phyloP scores from a whole-genome alignment of 768 basidiomycete genomes.

The Termitomyces eurrhizus region DNA sequence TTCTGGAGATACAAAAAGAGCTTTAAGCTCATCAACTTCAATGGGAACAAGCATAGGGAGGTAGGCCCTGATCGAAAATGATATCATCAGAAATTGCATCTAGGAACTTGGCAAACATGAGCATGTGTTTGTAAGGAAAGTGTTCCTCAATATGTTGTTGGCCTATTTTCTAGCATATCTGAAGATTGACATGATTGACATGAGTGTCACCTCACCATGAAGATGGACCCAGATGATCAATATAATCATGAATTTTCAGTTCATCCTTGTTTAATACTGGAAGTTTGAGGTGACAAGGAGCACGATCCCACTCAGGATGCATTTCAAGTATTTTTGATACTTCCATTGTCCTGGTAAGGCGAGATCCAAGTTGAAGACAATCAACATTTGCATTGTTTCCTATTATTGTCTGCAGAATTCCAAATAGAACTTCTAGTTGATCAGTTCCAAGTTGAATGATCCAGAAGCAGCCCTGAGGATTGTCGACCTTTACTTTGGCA shows the following conservation, averaged over 20 bases:
- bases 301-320: constrained; percentile 35
- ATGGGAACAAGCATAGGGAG: constrained; percentile 84
- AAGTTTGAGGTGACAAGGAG: constrained; percentile 30
- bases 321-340: constrained; percentile 29
- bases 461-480: too few relatives aligned
- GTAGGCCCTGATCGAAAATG: constrained; percentile 60
- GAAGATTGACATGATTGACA: constrained; percentile 21
- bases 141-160: not conserved
- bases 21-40: constrained; percentile 75
- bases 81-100: constrained; percentile 12
- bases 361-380: too few relatives aligned
- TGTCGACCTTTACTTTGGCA: too few relatives aligned
- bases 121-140: not conserved
- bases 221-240: constrained; percentile 33
- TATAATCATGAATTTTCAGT: constrained; percentile 15
- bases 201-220: constrained; percentile 30
- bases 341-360: too few relatives aligned
- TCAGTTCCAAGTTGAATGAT: too few relatives aligned
- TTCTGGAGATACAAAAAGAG: constrained; percentile 20
- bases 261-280: constrained; percentile 22
- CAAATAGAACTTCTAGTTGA: too few relatives aligned
- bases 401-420: too few relatives aligned
- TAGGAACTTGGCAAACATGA: too few relatives aligned
- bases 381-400: too few relatives aligned
- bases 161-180: constrained; percentile 13